Evolutionary conservation across 2,329 filamentous ascomycete species (phyloP).

Genomic region (Cadophora gregata): DNA sequence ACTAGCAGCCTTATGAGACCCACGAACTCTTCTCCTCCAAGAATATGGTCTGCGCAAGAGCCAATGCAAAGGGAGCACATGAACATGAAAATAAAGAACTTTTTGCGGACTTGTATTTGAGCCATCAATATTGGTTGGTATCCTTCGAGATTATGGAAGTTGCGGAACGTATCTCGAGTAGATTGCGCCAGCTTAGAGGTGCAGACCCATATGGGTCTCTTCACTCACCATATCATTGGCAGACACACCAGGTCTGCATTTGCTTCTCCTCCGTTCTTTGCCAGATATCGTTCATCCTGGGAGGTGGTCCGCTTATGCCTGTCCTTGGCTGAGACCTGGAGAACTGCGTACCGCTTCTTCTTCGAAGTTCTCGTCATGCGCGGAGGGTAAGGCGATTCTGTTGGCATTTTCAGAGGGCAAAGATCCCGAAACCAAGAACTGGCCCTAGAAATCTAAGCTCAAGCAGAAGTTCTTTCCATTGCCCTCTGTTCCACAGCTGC

Average conservation of each 20-base stretch:
- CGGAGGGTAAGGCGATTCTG: too few relatives aligned
- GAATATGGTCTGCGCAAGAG: background rate
- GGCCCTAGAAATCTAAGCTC: background rate
- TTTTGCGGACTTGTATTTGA: too few relatives aligned
- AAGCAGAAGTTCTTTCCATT: background rate
- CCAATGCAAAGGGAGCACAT: background rate
- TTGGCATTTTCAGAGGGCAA: background rate
- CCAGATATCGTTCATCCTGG: background rate
- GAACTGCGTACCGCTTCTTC: background rate
- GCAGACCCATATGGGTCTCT: background rate
- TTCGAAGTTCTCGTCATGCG: too few relatives aligned
- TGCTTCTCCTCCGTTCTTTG: background rate
- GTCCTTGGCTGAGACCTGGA: background rate
- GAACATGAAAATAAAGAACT: background rate
- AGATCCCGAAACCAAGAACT: background rate
- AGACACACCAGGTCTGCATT: background rate
- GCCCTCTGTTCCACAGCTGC: slow-evolving; percentile 35
- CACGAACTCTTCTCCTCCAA: background rate
- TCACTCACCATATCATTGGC: background rate
- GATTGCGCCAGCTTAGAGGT: background rate
- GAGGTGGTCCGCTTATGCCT: background rate
- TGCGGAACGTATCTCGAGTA: too few relatives aligned
- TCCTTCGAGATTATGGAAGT: too few relatives aligned
- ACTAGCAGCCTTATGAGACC: background rate
- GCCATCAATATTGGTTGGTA: too few relatives aligned